Evolutionary conservation across 2,329 filamentous ascomycete genomes (phyloP).

Genomic region (Lasiodiplodia citricola): DNA sequence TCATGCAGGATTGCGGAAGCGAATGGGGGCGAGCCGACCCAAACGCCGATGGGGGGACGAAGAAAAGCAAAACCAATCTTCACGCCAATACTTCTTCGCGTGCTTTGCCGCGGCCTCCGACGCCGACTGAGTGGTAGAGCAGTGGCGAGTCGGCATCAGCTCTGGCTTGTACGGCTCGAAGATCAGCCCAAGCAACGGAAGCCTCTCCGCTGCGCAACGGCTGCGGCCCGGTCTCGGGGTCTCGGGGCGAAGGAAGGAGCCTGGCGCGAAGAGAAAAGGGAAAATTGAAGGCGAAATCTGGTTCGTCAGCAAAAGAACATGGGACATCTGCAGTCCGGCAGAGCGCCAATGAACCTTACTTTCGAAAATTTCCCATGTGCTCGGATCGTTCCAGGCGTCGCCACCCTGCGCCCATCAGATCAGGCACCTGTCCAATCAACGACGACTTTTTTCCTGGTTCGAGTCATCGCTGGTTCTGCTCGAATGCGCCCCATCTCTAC

Average conservation of each 20-base stretch:
- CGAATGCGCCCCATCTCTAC: neutral
- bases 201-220: slow-evolving; percentile 17
- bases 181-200: neutral
- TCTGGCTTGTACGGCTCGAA: neutral
- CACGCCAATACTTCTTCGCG: neutral
- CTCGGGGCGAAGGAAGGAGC: neutral
- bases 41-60: neutral
- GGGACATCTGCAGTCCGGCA: neutral
- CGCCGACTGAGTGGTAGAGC: neutral
- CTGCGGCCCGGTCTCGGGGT: slow-evolving; percentile 14
- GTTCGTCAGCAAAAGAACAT: neutral
- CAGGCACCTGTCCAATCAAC: neutral
- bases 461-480: neutral
- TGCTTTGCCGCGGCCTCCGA: neutral
- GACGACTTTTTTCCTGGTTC: neutral
- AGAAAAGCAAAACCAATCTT: neutral
- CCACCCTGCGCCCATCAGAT: neutral
- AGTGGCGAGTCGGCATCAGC: neutral
- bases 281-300: neutral
- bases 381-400: neutral
- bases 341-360: neutral
- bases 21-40: neutral
- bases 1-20: neutral
- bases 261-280: neutral
- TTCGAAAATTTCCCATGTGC: neutral